These are phyloP conservation scores for Flaveria linearis DNA, from an alignment of 129 eudicot genomes.

Conservation along the genomic window DNA sequence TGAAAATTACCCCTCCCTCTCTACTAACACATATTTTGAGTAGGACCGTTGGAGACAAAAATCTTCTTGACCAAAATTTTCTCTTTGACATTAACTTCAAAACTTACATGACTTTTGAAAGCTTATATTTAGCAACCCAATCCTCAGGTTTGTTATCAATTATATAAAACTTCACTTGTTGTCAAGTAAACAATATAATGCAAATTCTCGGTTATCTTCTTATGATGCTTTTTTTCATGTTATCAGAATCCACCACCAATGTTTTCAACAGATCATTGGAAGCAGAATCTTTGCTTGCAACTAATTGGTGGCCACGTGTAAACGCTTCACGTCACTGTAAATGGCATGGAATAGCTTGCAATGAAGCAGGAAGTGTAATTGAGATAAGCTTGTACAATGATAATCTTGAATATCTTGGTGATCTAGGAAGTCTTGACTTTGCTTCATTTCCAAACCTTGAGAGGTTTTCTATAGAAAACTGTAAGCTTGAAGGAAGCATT, in stretches of 20 bases:
- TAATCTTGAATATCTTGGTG: neutral
- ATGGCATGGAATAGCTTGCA: neutral
- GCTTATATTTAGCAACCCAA: no score
- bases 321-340: neutral
- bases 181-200: neutral
- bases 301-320: neutral
- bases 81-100: no score
- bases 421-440: neutral
- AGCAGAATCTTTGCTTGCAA: neutral
- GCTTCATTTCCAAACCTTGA: constrained; percentile 21
- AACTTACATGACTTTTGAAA: no score
- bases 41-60: no score
- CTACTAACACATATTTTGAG: no score
- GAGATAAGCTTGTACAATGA: neutral
- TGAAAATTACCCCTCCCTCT: no score
- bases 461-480: neutral
- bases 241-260: neutral
- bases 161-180: no score
- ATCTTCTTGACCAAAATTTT: no score
- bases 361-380: constrained; percentile 11
- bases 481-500: constrained; percentile 15
- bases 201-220: neutral
- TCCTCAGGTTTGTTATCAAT: no score
- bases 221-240: neutral
- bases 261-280: constrained; percentile 1